Evolutionary conservation across 106 monocot species (phyloP).

Genomic region (Iris macrosiphon): DNA sequence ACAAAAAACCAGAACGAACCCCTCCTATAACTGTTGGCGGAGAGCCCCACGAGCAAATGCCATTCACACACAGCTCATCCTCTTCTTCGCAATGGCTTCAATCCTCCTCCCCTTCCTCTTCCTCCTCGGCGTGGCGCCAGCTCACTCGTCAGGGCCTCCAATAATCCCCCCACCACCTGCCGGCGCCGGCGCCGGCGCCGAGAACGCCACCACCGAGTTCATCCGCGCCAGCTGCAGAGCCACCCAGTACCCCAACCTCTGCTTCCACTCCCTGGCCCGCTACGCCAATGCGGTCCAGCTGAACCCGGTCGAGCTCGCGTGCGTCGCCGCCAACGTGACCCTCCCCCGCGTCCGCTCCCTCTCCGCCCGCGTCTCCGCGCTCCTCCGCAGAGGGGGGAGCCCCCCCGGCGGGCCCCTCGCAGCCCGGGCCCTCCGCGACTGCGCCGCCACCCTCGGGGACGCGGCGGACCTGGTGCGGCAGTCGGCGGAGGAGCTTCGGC

Average conservation of each 20-base stretch:
- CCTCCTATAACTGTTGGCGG: too few species aligned
- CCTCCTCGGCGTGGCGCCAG: too few species aligned
- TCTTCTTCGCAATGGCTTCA: too few species aligned
- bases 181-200: neutral
- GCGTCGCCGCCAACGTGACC: constrained; percentile 2
- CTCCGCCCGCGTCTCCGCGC: neutral
- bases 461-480: constrained; percentile 28
- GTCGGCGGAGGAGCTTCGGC: constrained; percentile 26
- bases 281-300: constrained; percentile 11
- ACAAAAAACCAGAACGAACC: too few species aligned
- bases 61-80: too few species aligned
- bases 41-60: too few species aligned
- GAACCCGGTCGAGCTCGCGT: constrained; percentile 1
- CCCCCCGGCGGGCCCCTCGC: neutral
- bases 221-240: constrained; percentile 23
- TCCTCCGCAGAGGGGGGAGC: neutral
- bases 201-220: constrained; percentile 8
- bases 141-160: neutral
- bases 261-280: constrained; percentile 27
- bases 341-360: constrained; percentile 10
- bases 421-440: constrained; percentile 37
- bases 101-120: constrained; percentile 1
- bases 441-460: constrained; percentile 21
- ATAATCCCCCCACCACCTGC: neutral
- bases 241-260: constrained; percentile 35